Base-by-base conservation (phyloP, 345 rosid species). In the Theobroma cacao region DNA sequence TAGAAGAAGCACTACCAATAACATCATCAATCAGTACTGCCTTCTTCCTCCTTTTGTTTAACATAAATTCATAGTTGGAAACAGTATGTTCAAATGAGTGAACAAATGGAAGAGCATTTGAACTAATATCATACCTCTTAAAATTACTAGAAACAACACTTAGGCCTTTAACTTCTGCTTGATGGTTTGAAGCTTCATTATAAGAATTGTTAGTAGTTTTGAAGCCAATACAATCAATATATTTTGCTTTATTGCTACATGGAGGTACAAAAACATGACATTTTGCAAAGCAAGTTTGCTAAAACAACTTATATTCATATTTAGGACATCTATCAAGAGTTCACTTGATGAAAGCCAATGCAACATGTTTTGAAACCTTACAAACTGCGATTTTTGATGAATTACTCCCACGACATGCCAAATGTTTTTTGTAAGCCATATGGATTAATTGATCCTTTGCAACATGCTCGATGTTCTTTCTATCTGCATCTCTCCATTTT, bases 401-500 rank as follows among this genome's bases (percentile, higher is more conserved):
- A 82, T 82, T 89, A 77, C 80, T 88, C 47, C 94, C 95, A 68
- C 95, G 94, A 75, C 89, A 87, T 58, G 95, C 94, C 99, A 91
- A 65, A 84, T 89, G 79, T 86, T 89, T 94, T 80, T 76, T 90
- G 87, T 91, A 90, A 67, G 98, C 98, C 84, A 88, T 88, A 86
- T 94, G 92, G 68, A 92, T 83, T 80, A 92, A 97, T 78, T 93
- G 96, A 80, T 94, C 90, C 93, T 94, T 89, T 41, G 97, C 99
- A 61, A 84, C 82, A 56, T 87, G 84, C 85, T 91, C 99, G 31
- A 86, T 52, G 56, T 85, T 90, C 89, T 98, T 84, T 80, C 76
- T 88, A 84, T 92, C 95, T 9, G 56, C 74, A 66, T 91, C 92
- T 80, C 75, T 87, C 75, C 89, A 47, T 80, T 86, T 67, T 82